Percentiles rank a stretch among this genome's conserved stretches.
Evolutionary conservation across 768 basidiomycete species (phyloP).

Genomic region (Tulasnella sp.): DNA sequence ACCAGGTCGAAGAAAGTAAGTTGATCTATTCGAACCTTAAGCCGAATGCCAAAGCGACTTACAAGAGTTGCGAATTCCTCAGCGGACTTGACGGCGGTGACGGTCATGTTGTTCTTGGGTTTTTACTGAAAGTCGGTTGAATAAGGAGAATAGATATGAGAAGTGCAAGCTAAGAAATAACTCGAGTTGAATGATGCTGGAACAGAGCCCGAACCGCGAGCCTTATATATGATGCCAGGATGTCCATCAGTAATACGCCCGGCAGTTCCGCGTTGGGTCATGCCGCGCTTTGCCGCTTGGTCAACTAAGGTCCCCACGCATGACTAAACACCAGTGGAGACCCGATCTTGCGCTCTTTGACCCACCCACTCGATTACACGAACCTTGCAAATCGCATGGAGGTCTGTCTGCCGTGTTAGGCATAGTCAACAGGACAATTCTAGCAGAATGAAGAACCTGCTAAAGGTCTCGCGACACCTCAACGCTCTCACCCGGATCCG

Average conservation of each 20-base stretch:
- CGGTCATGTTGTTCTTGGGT: neutral
- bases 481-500: too few relatives aligned
- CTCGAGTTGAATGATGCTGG: neutral
- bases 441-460: neutral
- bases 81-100: neutral
- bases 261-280: neutral
- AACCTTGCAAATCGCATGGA: neutral
- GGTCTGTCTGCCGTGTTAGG: neutral
- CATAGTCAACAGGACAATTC: neutral
- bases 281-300: neutral
- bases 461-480: neutral
- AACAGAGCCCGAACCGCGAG: neutral
- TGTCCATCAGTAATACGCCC: neutral
- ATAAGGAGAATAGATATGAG: neutral
- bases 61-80: neutral
- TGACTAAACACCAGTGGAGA: slow-evolving; percentile 5
- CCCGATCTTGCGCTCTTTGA: neutral
- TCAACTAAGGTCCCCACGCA: neutral
- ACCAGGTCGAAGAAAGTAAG: neutral
- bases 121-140: neutral
- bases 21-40: neutral
- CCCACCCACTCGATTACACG: neutral
- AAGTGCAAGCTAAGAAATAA: neutral
- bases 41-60: neutral
- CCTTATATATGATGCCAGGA: neutral